A percentile compares a stretch with the other conserved stretches of the same genome.
Evolutionary conservation across 129 eudicot species (phyloP).

Genomic region (Artemisia annua): DNA sequence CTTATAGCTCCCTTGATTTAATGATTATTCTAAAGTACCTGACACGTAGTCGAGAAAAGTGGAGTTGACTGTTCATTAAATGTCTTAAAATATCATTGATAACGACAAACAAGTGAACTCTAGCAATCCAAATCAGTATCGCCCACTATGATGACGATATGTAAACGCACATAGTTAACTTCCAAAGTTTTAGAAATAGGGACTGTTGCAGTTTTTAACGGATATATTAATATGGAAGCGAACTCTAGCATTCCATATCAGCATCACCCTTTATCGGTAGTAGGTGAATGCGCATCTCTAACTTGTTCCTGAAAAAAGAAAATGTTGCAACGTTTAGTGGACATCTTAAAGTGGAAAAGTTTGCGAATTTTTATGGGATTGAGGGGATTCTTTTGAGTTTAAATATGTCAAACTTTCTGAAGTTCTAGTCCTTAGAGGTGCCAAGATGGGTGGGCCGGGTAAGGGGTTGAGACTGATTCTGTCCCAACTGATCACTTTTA

Average conservation of each 20-base stretch:
- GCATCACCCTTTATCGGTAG: background rate
- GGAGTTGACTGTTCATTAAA: background rate
- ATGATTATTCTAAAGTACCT: background rate
- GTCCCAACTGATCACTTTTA: too few species aligned
- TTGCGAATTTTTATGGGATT: too few species aligned
- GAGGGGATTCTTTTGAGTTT: background rate
- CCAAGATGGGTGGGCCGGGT: too few species aligned
- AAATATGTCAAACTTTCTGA: background rate
- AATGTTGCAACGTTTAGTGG: background rate
- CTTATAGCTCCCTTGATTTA: background rate
- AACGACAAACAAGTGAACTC: background rate
- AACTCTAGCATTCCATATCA: too few species aligned
- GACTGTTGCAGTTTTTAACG: too few species aligned
- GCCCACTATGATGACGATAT: background rate
- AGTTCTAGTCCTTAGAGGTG: background rate
- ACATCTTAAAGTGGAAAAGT: too few species aligned
- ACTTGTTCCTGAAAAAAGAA: background rate
- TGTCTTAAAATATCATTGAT: background rate
- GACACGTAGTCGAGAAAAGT: background rate
- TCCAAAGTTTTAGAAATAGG: too few species aligned
- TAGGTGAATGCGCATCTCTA: background rate
- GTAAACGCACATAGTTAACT: background rate
- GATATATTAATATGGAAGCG: too few species aligned
- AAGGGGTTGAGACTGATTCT: too few species aligned
- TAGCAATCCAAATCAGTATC: background rate